Percentiles rank a stretch among this genome's conserved stretches.
Conservation (phyloP, 2,329 filamentous ascomycete species). For the Colletotrichum navitas region DNA sequence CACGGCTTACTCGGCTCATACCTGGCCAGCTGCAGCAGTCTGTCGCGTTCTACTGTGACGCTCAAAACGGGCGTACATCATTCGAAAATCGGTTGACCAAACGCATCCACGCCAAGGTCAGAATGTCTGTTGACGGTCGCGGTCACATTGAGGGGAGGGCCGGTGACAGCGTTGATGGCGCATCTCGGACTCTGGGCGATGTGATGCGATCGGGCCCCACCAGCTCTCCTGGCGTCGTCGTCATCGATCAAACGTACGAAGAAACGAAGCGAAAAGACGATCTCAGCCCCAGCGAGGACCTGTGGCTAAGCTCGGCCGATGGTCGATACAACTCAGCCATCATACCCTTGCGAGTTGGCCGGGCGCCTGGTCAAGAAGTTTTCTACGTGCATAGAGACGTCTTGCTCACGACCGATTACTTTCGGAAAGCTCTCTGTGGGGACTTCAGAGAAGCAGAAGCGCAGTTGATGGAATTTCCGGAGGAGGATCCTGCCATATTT, state of each 20-base stretch:
- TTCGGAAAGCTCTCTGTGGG: constrained; percentile 62
- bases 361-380: constrained; percentile 55
- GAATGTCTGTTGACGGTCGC: constrained; percentile 25
- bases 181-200: constrained; percentile 51
- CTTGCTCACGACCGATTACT: constrained; percentile 61
- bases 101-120: not conserved
- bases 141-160: constrained; percentile 2
- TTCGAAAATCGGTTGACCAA: constrained; percentile 8
- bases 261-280: constrained; percentile 49
- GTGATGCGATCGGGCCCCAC: constrained; percentile 57
- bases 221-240: constrained; percentile 54
- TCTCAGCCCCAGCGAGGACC: constrained; percentile 58
- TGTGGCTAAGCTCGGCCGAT: constrained; percentile 64
- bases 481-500: constrained; percentile 65
- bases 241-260: constrained; percentile 53
- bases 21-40: constrained; percentile 14
- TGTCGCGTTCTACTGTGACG: not conserved
- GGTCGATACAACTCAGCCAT: constrained; percentile 61
- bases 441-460: constrained; percentile 60
- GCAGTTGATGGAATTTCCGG: constrained; percentile 62
- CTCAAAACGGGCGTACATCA: not conserved
- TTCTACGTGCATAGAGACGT: constrained; percentile 64
- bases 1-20: not conserved
- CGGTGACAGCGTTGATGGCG: constrained; percentile 3
- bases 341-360: constrained; percentile 60